Evolutionary conservation across 345 rosid genomes (phyloP), one percentile per base, ranked within the genome.

Genomic region (Citrus glauca): DNA sequence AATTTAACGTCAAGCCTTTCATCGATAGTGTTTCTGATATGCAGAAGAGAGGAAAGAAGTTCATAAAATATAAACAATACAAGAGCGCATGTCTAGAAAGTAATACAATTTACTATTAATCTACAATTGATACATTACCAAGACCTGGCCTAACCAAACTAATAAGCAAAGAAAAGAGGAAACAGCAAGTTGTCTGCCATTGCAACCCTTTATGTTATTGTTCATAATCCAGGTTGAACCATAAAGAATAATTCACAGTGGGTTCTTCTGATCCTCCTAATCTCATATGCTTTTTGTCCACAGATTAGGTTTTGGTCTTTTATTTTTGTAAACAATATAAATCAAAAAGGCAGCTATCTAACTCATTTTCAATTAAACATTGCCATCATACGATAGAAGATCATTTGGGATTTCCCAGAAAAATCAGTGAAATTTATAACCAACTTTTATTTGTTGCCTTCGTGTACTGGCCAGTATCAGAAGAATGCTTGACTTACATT

Each of bases 1-100:
- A 97, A 85, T 97, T 97, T 62, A 97, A 86, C 14, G 98, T 94
- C 87, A 97, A 85, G 35, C 99, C 99, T 87, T 97, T 97, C 99
- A 97, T 97, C 1, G 99, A 93, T 84, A 97, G 83, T 35, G 99
- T 97, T 89, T 97, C 99, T 97, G 91, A 76, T 24, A 73, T 80
- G 72, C 77, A 74, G 33, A 61, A 75, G 72, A 32, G 20, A 33
- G 32, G 61, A 62, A 60, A 76, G 5, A 45, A 20, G 53, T 27
- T 24, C 63, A 78, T 42, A 78, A 38, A 62, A 62, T 17, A n/a
- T 70, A 60, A 19, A 0, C 61, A 45, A 33, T 14, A 30, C 17
- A 25, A 59, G 64, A 30, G 69, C 27, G 65, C 27, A 35, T 6
- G 25, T 62, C 25, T 72, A 69, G 71, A 45, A 53, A 14, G 22